These are phyloP conservation scores for Beauveria brongniartii DNA, from an alignment of 2,329 filamentous ascomycete species.

Conservation along the genomic window DNA sequence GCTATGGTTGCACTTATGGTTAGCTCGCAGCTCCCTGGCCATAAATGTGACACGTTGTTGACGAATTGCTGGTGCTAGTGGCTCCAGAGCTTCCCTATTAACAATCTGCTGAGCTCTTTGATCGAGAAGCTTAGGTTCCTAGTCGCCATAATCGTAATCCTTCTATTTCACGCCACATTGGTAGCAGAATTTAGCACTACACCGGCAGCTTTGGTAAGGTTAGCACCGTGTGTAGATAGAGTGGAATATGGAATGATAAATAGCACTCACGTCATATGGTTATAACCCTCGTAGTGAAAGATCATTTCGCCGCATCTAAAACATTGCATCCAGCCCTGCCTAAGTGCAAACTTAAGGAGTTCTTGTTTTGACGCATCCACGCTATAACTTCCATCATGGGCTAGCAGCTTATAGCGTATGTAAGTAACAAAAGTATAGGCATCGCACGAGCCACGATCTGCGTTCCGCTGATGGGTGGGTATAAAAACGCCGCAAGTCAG, in stretches of 20 bases:
- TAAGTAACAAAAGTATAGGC: conserved; percentile 6
- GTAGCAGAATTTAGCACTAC: conserved; percentile 11
- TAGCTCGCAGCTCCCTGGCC: conserved; percentile 6
- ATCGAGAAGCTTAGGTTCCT: conserved; percentile 8
- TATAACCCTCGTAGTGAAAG: conserved; percentile 9
- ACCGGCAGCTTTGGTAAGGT: conserved; percentile 4
- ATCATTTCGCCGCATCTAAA: conserved; percentile 12
- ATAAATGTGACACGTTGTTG: conserved; percentile 2
- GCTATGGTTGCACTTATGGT: conserved; percentile 4
- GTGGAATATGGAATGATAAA: not conserved
- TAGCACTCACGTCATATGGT: conserved; percentile 12
- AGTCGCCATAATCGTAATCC: conserved; percentile 9
- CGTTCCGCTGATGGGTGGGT: conserved; percentile 4
- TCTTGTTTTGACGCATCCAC: conserved; percentile 5
- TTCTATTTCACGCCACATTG: conserved; percentile 12
- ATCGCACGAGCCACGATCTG: conserved; percentile 1
- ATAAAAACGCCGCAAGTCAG: conserved; percentile 7
- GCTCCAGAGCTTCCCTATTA: conserved; percentile 9
- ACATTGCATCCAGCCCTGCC: conserved; percentile 7
- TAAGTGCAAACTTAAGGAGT: not conserved
- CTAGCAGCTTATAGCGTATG: conserved; percentile 5
- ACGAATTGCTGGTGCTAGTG: conserved; percentile 7
- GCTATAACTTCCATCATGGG: conserved; percentile 4
- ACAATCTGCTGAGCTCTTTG: conserved; percentile 11
- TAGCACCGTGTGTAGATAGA: not conserved